Base-by-base conservation (phyloP, 176 grass and related monocot genomes). In the Carex pumila region DNA sequence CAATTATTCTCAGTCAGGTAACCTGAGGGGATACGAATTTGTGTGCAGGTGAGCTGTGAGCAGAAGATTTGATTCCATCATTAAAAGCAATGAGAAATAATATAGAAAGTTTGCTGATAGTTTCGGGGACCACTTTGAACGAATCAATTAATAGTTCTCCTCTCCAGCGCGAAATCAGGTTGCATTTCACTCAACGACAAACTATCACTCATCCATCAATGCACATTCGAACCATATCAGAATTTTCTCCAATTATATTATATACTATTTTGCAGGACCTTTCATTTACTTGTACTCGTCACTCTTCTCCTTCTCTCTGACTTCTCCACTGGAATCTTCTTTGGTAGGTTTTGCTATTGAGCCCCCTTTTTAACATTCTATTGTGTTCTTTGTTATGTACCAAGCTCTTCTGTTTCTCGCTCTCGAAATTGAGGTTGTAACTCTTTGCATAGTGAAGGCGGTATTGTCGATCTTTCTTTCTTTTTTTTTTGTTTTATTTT, bases 301-400 rank as follows among this genome's bases (percentile, higher is more conserved):
- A 45, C 17, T 41, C 1, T 2, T 53, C 17, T 75, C 18, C 60
- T 82, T 80, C 12, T 45, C 15, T 18, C 43, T 66, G 60, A 66
- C 80, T 82, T 61, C 59, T 2, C 19, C 19, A 66, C 60, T 82
- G 80, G 80, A 82, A 66, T 66, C 39, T 53, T 81, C 37, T 60
- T 63, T 3, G 22, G 39, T 66, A 66, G 2, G 21, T 82, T 31
- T 66, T 62, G 80, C 21, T 65, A 47, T 82, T 66, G 39, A 64
- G 7, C 21, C 22, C 47, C 15, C 29, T n/a, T 81, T 81, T 62
- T 64, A 6, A 18, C 58, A 21, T 61, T 64, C 18, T 43, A 12
- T 63, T 80, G 45, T 63, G 56, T 62, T 64, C 13, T 81, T 81
- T 25, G 14, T 31, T 47, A 17, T 65, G 79, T 25, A 11, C 36